phyloP scores from a whole-genome alignment of 2,329 filamentous ascomycete genomes.

The Fusarium sacchari region DNA sequence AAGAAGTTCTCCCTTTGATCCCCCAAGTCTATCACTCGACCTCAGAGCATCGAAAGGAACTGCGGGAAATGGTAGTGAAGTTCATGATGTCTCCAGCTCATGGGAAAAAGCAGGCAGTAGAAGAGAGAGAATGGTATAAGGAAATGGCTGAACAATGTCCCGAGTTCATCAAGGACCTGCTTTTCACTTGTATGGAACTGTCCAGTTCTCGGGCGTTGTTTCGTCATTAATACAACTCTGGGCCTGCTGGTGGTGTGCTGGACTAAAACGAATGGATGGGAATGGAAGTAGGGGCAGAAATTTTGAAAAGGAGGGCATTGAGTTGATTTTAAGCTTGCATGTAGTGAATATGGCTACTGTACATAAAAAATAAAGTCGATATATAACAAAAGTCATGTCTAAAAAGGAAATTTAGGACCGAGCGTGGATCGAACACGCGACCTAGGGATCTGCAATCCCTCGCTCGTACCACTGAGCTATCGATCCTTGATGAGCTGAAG shows the following conservation, averaged over 20 bases:
- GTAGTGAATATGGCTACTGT: no score
- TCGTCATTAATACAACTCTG: no score
- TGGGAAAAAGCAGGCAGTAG: accelerated
- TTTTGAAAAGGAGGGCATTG: no score
- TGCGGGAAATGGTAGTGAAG: neutral
- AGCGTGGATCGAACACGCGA: constrained; percentile 40
- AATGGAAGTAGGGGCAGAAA: neutral
- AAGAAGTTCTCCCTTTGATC: neutral
- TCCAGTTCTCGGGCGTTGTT: no score
- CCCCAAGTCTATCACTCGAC: neutral
- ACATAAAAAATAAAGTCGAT: neutral
- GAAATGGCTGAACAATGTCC: neutral
- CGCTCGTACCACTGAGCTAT: constrained; percentile 40
- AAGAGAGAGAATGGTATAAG: neutral
- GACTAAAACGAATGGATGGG: accelerated
- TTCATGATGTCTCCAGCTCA: neutral
- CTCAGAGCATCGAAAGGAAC: neutral
- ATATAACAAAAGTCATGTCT: no score
- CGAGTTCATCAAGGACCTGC: constrained; percentile 3
- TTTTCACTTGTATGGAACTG: neutral
- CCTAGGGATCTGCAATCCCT: constrained; percentile 41
- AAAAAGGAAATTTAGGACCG: constrained; percentile 17
- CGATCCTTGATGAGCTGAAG: constrained; percentile 10
- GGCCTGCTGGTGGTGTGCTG: no score
- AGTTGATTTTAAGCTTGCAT: no score